These are phyloP conservation scores for Xylaria longipes DNA, from an alignment of 495 filamentous ascomycete genomes.

Conservation along the genomic window DNA sequence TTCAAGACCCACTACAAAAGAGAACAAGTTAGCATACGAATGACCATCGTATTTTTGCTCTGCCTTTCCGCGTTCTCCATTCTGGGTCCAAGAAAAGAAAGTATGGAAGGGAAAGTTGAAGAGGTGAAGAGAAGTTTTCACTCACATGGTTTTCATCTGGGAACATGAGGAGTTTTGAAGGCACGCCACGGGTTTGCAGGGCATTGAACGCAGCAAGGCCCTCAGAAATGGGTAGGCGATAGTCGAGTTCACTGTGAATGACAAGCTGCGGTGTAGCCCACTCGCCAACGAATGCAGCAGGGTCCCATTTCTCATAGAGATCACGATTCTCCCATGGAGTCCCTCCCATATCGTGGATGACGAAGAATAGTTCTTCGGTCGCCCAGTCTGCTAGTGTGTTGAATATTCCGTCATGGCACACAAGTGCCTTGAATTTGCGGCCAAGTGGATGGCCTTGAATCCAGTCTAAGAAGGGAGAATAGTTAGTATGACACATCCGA, in stretches of 20 bases:
- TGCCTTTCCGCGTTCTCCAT: not conserved
- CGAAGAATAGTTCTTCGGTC: conserved; percentile 90
- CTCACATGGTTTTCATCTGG: conserved; percentile 76
- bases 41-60: not conserved
- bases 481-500: conserved; percentile 22
- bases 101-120: not conserved
- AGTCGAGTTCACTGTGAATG: conserved; percentile 93
- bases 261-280: conserved; percentile 90
- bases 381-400: conserved; percentile 75
- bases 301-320: conserved; percentile 84
- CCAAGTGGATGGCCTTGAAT: conserved; percentile 72
- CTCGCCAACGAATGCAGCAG: conserved; percentile 63
- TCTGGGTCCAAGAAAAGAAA: not conserved
- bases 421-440: conserved; percentile 85
- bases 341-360: conserved; percentile 81
- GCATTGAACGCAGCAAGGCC: conserved; percentile 89
- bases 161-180: conserved; percentile 80
- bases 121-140: not conserved
- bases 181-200: conserved; percentile 73
- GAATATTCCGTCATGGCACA: conserved; percentile 91
- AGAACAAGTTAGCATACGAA: conserved; percentile 25
- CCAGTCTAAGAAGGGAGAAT: conserved; percentile 58
- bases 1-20: conserved; percentile 82
- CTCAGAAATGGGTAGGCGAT: conserved; percentile 82
- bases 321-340: conserved; percentile 75